These are phyloP conservation scores for Biancaea sappan DNA, from an alignment of 306 rosid genomes.

Conservation along the genomic window DNA sequence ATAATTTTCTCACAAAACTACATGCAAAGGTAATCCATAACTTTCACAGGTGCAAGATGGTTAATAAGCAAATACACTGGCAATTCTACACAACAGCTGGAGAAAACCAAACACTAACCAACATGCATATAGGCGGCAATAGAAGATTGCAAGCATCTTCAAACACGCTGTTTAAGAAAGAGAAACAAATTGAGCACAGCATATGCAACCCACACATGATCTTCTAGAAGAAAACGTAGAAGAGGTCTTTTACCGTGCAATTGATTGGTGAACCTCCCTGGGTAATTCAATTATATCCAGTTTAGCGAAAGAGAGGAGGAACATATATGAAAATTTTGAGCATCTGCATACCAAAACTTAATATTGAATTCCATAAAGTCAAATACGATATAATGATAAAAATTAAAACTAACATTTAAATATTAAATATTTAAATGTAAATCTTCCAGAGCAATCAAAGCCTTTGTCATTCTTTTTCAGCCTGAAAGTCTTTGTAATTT, in stretches of 20 bases:
- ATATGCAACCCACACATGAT: neutral
- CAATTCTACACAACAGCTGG: neutral
- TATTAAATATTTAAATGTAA: neutral
- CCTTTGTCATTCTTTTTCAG: too few species aligned
- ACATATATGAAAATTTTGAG: conserved; percentile 43
- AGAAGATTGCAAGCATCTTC: conserved; percentile 24
- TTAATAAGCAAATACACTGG: too few species aligned
- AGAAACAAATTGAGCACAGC: conserved; percentile 26
- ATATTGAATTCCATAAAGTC: conserved; percentile 8
- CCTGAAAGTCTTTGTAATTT: too few species aligned
- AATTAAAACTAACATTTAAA: too few species aligned
- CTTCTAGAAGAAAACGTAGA: conserved; percentile 15
- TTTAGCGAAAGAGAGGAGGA: conserved; percentile 46
- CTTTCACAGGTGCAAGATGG: too few species aligned
- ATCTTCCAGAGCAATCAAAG: neutral
- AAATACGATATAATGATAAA: neutral
- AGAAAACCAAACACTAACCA: conserved; percentile 29
- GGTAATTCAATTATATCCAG: conserved; percentile 27
- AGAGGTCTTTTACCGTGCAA: conserved; percentile 35
- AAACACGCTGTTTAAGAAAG: conserved; percentile 40
- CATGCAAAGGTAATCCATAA: too few species aligned
- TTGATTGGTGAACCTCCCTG: conserved; percentile 21
- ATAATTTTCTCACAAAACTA: too few species aligned
- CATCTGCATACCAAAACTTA: conserved; percentile 36
- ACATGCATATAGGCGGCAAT: conserved; percentile 33